phyloP scores from a whole-genome alignment of 805 yeast genomes.

The Metschnikowia arizonensis region DNA sequence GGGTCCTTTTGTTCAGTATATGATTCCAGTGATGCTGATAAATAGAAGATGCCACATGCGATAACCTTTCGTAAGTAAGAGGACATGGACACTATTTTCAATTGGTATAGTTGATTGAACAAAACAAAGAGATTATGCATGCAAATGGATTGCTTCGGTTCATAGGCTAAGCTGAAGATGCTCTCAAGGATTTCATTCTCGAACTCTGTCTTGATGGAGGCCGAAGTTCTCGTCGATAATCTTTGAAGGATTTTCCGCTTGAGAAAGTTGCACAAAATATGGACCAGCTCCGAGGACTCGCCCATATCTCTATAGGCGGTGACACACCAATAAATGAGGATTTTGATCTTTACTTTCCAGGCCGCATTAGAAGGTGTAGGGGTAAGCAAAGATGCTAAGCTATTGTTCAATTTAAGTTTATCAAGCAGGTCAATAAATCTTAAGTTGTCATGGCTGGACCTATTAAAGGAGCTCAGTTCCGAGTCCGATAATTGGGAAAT shows the following conservation, averaged over 20 bases:
- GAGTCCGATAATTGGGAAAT: conserved; percentile 4
- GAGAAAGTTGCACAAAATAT: conserved; percentile 42
- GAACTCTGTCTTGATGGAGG: conserved; percentile 39
- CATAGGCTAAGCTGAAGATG: conserved; percentile 29
- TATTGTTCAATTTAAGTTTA: conserved; percentile 26
- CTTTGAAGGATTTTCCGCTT: conserved; percentile 36
- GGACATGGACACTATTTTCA: conserved; percentile 51
- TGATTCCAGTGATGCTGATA: conserved; percentile 35
- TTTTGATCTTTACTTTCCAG: conserved; percentile 36
- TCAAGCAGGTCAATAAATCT: conserved; percentile 37
- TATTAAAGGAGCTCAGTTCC: conserved; percentile 15
- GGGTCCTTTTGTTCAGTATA: conserved; percentile 7
- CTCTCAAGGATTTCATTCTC: conserved; percentile 41
- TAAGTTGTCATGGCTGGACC: conserved; percentile 27
- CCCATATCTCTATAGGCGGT: conserved; percentile 34
- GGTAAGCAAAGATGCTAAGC: conserved; percentile 25
- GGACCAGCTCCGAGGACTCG: conserved; percentile 28
- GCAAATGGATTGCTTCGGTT: conserved; percentile 6
- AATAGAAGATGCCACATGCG: conserved; percentile 78
- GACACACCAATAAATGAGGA: conserved; percentile 39
- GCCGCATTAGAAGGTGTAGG: conserved; percentile 19
- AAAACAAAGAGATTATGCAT: conserved; percentile 40
- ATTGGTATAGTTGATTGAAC: conserved; percentile 48
- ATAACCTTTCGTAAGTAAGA: conserved; percentile 76
- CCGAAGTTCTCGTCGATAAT: conserved; percentile 16